These are phyloP conservation scores for Spinacia oleracea DNA, from an alignment of 179 eudicot species.

Conservation along the genomic window DNA sequence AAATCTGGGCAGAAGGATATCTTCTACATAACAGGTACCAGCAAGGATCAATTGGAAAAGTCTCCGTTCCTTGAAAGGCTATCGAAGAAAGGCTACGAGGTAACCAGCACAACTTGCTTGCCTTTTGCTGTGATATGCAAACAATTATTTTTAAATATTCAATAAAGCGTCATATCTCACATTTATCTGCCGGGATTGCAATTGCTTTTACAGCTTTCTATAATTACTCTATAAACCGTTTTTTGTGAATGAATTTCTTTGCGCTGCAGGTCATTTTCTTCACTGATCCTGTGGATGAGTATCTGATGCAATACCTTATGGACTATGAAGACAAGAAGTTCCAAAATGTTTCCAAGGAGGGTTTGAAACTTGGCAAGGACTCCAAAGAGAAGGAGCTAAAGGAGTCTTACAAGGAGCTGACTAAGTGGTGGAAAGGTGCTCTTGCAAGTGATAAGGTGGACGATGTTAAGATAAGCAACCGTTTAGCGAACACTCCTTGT, in stretches of 20 bases:
- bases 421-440: slow-evolving; percentile 94
- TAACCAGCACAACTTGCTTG: slow-evolving; percentile 20
- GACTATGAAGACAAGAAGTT: slow-evolving; percentile 95
- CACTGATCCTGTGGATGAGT: slow-evolving; percentile 98
- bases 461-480: slow-evolving; percentile 95
- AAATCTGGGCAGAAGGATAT: slow-evolving; percentile 90
- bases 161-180: too few relatives aligned
- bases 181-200: not conserved
- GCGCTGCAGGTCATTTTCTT: slow-evolving; percentile 77
- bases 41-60: slow-evolving; percentile 93
- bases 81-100: slow-evolving; percentile 86
- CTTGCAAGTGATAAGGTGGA: slow-evolving; percentile 85
- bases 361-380: slow-evolving; percentile 80
- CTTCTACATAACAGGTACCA: slow-evolving; percentile 90
- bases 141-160: too few relatives aligned
- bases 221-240: not conserved
- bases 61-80: slow-evolving; percentile 99
- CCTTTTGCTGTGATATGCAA: not conserved
- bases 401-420: slow-evolving; percentile 88
- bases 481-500: slow-evolving; percentile 92
- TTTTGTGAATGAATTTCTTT: not conserved
- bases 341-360: slow-evolving; percentile 98
- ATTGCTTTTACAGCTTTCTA: not conserved
- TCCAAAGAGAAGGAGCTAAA: slow-evolving; percentile 85
- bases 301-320: slow-evolving; percentile 97